A percentile compares a stretch with the other conserved stretches of the same genome.
phyloP scores from a whole-genome alignment of 768 basidiomycete species.

The Serendipita vermifera region DNA sequence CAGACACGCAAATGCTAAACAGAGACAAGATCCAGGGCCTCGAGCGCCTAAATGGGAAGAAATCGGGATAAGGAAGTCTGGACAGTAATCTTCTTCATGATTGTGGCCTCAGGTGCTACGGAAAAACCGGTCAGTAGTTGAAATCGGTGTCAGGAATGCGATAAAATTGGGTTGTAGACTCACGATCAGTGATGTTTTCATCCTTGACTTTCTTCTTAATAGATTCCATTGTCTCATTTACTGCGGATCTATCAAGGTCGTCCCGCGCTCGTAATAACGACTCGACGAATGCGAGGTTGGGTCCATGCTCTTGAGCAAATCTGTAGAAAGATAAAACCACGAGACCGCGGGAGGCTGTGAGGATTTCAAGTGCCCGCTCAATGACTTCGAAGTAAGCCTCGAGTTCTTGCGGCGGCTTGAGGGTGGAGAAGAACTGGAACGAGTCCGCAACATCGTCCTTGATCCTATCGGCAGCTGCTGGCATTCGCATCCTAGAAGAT shows the following conservation, averaged over 20 bases:
- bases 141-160: slow-evolving; percentile 13
- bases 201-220: slow-evolving; percentile 87
- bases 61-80: slow-evolving; percentile 66
- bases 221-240: slow-evolving; percentile 86
- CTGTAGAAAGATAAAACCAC: slow-evolving; percentile 87
- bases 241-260: slow-evolving; percentile 80
- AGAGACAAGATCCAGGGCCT: not conserved
- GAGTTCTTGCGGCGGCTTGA: slow-evolving; percentile 67
- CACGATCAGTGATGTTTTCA: slow-evolving; percentile 69
- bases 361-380: slow-evolving; percentile 65
- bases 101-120: slow-evolving; percentile 65
- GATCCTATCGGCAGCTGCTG: slow-evolving; percentile 71
- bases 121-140: not conserved
- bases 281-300: slow-evolving; percentile 85
- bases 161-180: slow-evolving; percentile 23
- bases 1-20: not conserved
- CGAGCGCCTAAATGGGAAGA: slow-evolving; percentile 26
- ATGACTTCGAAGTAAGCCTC: slow-evolving; percentile 75
- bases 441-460: slow-evolving; percentile 65
- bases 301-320: slow-evolving; percentile 88
- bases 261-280: slow-evolving; percentile 77
- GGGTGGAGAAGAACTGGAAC: slow-evolving; percentile 66
- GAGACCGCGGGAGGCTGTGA: slow-evolving; percentile 79
- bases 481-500: slow-evolving; percentile 75
- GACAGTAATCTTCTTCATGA: slow-evolving; percentile 81